Conservation (phyloP, 495 filamentous ascomycete genomes). For the Geoglossum glabrum region DNA sequence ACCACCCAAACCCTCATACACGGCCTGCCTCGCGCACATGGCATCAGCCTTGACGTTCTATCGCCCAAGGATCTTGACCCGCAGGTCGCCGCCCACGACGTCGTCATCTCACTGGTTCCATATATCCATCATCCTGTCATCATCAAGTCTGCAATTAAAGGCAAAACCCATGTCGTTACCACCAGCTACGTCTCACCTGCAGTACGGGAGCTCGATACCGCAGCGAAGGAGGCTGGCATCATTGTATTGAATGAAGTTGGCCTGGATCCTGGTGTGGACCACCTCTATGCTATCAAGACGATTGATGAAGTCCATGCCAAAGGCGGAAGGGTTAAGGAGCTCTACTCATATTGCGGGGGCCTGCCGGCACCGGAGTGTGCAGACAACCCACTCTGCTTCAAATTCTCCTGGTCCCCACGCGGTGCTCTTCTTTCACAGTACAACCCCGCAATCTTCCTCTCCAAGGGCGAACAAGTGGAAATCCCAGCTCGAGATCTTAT, state of each 20-base stretch:
- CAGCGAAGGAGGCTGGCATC: slow-evolving; percentile 79
- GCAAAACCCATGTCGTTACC: slow-evolving; percentile 90
- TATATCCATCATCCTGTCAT: slow-evolving; percentile 83
- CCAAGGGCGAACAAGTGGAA: slow-evolving; percentile 52
- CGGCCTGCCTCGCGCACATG: slow-evolving; percentile 46
- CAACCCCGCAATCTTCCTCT: slow-evolving; percentile 69
- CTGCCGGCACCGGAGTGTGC: slow-evolving; percentile 65
- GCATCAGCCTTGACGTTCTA: slow-evolving; percentile 69
- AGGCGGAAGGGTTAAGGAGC: slow-evolving; percentile 69
- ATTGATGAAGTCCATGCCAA: slow-evolving; percentile 65
- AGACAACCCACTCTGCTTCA: slow-evolving; percentile 87
- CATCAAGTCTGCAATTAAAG: slow-evolving; percentile 82
- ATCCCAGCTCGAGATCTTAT: slow-evolving; percentile 51
- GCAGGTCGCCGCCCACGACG: slow-evolving; percentile 53
- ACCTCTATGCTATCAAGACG: slow-evolving; percentile 74
- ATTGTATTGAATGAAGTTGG: slow-evolving; percentile 98
- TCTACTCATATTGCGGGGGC: slow-evolving; percentile 81
- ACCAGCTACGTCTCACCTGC: slow-evolving; percentile 88
- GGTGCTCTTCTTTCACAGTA: slow-evolving; percentile 73
- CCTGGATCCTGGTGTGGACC: slow-evolving; percentile 40
- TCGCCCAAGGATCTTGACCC: slow-evolving; percentile 55
- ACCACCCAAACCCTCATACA: slow-evolving; percentile 51
- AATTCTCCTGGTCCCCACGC: slow-evolving; percentile 72
- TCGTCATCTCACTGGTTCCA: slow-evolving; percentile 71
- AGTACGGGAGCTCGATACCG: slow-evolving; percentile 71